A percentile compares a stretch with the other conserved stretches of the same genome.
Conservation (phyloP, 805 yeast species). For the Starmera dryadoides region DNA sequence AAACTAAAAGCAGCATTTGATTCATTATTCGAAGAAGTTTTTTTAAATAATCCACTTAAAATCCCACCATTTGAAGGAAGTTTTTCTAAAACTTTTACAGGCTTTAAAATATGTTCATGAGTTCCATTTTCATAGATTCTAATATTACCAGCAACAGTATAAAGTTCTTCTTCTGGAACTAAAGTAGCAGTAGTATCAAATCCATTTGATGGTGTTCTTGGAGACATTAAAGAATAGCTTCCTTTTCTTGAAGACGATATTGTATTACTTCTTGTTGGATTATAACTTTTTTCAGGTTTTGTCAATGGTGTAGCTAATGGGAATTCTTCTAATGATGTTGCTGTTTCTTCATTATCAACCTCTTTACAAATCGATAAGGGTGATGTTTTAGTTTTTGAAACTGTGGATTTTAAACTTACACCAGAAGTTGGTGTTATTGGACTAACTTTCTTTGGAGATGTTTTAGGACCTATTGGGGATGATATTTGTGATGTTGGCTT, state of each 20-base stretch:
- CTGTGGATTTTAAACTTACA: too few species aligned
- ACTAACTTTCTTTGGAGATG: not conserved
- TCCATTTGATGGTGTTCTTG: not conserved
- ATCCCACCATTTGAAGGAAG: slow-evolving; percentile 10
- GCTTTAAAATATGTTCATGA: slow-evolving; percentile 18
- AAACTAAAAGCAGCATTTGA: slow-evolving; percentile 18
- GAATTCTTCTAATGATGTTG: too few species aligned
- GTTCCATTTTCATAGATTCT: slow-evolving; percentile 15
- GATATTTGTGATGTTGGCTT: not conserved
- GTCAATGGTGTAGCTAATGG: too few species aligned
- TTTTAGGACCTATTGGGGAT: not conserved
- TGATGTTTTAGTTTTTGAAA: too few species aligned
- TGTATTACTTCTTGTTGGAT: not conserved
- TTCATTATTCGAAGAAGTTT: slow-evolving; percentile 6
- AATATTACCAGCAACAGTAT: slow-evolving; percentile 9
- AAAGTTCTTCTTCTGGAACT: not conserved
- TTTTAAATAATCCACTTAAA: slow-evolving; percentile 16
- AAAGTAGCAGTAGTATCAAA: not conserved
- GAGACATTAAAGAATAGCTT: not conserved
- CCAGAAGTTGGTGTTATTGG: not conserved
- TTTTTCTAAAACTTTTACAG: slow-evolving; percentile 16
- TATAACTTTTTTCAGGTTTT: too few species aligned
- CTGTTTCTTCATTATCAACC: too few species aligned
- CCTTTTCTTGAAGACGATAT: not conserved
- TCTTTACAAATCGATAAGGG: too few species aligned